These are phyloP conservation scores for Hypoxylon sp. DNA, from an alignment of 2,329 filamentous ascomycete species.

Conservation along the genomic window DNA sequence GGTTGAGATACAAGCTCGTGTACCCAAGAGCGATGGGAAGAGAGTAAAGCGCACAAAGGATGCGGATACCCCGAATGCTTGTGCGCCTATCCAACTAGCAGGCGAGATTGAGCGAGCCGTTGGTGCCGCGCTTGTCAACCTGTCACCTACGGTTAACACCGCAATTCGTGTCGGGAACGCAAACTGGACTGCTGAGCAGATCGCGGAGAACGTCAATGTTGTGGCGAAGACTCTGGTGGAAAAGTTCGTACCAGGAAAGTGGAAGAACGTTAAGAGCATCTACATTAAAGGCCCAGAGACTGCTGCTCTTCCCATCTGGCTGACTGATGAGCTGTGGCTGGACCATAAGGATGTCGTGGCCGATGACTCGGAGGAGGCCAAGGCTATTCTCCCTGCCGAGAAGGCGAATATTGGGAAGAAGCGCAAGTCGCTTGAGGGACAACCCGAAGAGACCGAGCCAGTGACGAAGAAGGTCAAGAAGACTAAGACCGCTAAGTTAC, in stretches of 20 bases:
- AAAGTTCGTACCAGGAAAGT: constrained; percentile 87
- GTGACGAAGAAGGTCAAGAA: constrained; percentile 64
- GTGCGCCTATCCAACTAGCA: constrained; percentile 77
- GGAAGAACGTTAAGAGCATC: constrained; percentile 86
- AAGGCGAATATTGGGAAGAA: constrained; percentile 77
- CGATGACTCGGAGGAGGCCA: constrained; percentile 64
- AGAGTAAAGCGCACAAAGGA: constrained; percentile 70
- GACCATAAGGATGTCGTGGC: constrained; percentile 81
- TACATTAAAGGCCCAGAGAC: constrained; percentile 94
- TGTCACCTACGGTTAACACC: constrained; percentile 84
- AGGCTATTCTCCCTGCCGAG: constrained; percentile 60
- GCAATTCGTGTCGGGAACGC: constrained; percentile 85
- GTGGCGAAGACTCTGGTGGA: constrained; percentile 79
- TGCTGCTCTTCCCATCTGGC: constrained; percentile 91
- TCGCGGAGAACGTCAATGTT: constrained; percentile 84
- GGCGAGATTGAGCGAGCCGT: constrained; percentile 86
- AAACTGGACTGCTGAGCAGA: constrained; percentile 79
- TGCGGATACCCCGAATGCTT: constrained; percentile 58
- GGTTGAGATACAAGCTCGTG: constrained; percentile 76
- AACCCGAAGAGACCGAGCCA: constrained; percentile 56
- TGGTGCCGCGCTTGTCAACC: constrained; percentile 81
- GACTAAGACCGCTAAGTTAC: constrained; percentile 51
- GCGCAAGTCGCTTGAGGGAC: constrained; percentile 65
- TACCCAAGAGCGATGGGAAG: constrained; percentile 73
- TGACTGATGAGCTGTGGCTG: constrained; percentile 92